These are phyloP conservation scores for Schizothecium vesticola DNA, from an alignment of 495 filamentous ascomycete species.

Conservation along the genomic window DNA sequence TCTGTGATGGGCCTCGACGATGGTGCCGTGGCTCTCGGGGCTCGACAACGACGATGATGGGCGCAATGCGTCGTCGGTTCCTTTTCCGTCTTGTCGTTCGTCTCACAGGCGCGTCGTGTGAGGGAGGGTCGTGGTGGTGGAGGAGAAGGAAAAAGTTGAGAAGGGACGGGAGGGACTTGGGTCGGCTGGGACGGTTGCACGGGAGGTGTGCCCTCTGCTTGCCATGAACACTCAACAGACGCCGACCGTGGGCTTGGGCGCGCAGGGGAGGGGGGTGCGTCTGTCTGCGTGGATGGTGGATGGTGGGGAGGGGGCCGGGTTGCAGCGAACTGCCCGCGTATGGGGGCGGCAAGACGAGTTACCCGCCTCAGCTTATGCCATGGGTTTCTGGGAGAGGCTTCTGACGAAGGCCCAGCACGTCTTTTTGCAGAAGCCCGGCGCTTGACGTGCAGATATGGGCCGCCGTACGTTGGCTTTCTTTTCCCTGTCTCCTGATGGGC, in stretches of 20 bases:
- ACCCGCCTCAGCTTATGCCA: slow-evolving; percentile 29
- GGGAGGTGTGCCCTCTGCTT: slow-evolving; percentile 4
- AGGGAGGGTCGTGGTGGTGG: slow-evolving; percentile 10
- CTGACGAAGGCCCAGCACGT: neutral
- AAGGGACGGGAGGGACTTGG: slow-evolving; percentile 27
- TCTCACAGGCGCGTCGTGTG: slow-evolving; percentile 6
- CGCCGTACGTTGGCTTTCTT: neutral
- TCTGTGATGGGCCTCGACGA: neutral
- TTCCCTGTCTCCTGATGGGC: neutral
- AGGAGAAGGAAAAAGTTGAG: slow-evolving; percentile 27
- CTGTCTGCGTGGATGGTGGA: slow-evolving; percentile 12
- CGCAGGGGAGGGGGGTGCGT: slow-evolving; percentile 14
- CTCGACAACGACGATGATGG: slow-evolving; percentile 4
- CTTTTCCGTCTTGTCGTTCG: slow-evolving; percentile 9
- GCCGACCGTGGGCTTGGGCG: slow-evolving; percentile 29
- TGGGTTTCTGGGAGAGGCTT: slow-evolving; percentile 7
- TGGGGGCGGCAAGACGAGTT: slow-evolving; percentile 31
- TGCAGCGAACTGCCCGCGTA: slow-evolving; percentile 9
- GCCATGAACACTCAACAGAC: slow-evolving; percentile 20
- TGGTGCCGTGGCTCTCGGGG: slow-evolving; percentile 15
- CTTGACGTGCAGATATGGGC: slow-evolving; percentile 29
- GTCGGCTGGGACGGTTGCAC: slow-evolving; percentile 26
- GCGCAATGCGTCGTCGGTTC: slow-evolving; percentile 5
- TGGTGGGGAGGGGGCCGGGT: slow-evolving; percentile 13
- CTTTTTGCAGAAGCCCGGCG: slow-evolving; percentile 17